phyloP scores from a whole-genome alignment of 306 rosid species.

The Prunus mira region DNA sequence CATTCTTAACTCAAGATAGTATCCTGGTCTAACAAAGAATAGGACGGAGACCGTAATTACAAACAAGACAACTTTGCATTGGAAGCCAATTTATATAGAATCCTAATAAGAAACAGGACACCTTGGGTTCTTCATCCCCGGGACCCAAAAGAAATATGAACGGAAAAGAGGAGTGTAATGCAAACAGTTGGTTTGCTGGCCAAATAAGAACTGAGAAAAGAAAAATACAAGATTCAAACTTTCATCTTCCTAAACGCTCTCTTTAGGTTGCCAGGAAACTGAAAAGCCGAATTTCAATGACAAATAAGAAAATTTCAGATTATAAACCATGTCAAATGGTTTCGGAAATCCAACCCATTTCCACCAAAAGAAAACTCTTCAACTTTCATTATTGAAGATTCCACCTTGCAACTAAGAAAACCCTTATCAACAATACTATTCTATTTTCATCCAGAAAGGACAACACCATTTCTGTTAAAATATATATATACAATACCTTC shows the following conservation, averaged over 20 bases:
- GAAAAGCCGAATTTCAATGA: background rate
- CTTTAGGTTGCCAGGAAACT: background rate
- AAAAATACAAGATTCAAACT: background rate
- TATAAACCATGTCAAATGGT: background rate
- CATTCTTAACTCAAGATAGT: background rate
- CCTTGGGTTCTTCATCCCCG: background rate
- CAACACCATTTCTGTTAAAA: background rate
- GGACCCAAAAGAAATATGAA: background rate
- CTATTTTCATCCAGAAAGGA: background rate
- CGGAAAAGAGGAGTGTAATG: background rate
- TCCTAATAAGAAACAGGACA: background rate
- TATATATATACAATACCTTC: background rate
- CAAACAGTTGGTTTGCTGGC: slow-evolving; percentile 1
- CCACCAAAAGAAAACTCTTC: background rate
- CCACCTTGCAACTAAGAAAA: slow-evolving; percentile 8
- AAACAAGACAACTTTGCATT: background rate
- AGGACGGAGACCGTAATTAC: background rate
- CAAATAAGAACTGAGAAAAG: background rate
- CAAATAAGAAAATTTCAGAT: background rate
- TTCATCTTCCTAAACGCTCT: background rate
- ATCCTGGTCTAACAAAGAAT: background rate
- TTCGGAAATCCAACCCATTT: background rate
- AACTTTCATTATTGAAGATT: background rate
- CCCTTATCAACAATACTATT: background rate
- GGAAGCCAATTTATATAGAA: background rate